Evolutionary conservation across 2,329 filamentous ascomycete genomes (phyloP).

Genomic region (Helminthosporium solani): DNA sequence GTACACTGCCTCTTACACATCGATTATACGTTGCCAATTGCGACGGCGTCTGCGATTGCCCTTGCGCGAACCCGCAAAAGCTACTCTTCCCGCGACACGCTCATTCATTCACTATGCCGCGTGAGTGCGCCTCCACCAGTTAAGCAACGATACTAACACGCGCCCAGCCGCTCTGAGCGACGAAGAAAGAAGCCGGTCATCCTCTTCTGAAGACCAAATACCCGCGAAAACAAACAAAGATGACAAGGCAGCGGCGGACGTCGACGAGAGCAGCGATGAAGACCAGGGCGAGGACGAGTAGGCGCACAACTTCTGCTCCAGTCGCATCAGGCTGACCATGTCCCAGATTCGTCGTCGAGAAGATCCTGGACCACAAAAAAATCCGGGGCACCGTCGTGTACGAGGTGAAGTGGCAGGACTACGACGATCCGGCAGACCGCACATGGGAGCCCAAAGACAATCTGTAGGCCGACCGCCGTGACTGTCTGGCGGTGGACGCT

Average conservation of each 20-base stretch:
- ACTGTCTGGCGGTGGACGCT: background rate
- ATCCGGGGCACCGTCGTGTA: slow-evolving; percentile 49
- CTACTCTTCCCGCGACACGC: too few relatives aligned
- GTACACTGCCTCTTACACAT: background rate
- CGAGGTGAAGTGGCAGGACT: slow-evolving; percentile 81
- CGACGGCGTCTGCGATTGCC: background rate
- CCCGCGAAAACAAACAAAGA: slow-evolving; percentile 21
- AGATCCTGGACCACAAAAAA: slow-evolving; percentile 67
- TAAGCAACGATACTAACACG: slow-evolving; percentile 23
- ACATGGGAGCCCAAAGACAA: slow-evolving; percentile 82
- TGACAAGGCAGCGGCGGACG: slow-evolving; percentile 15
- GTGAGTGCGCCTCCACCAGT: slow-evolving; percentile 24
- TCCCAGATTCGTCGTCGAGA: slow-evolving; percentile 70
- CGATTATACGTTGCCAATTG: slow-evolving; percentile 14
- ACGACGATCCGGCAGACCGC: slow-evolving; percentile 65
- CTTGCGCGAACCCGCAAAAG: slow-evolving; percentile 1
- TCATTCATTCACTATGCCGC: slow-evolving; percentile 37
- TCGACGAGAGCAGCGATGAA: slow-evolving; percentile 26
- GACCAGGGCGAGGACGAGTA: slow-evolving; percentile 49
- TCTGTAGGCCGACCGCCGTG: slow-evolving; percentile 50
- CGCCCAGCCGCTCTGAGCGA: slow-evolving; percentile 44
- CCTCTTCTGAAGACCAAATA: slow-evolving; percentile 32
- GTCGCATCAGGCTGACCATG: slow-evolving; percentile 22
- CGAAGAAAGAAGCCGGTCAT: slow-evolving; percentile 34
- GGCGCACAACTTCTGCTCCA: slow-evolving; percentile 19